Conservation (phyloP, 2,329 filamentous ascomycete species). For the Eurotiales sp. region DNA sequence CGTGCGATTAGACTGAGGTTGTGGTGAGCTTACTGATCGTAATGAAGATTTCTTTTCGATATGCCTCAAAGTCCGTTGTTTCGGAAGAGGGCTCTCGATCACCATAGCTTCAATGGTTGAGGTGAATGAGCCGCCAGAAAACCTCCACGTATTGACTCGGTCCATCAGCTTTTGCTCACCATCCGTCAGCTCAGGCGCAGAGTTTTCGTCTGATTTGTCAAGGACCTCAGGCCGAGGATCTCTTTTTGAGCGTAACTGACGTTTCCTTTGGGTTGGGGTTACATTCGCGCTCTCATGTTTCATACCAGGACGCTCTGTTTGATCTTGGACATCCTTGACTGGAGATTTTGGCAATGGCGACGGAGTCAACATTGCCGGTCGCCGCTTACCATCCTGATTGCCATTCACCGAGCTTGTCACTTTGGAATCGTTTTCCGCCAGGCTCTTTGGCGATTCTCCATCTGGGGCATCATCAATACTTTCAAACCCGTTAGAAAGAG, state of each 20-base stretch:
- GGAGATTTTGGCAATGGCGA: slow-evolving; percentile 4
- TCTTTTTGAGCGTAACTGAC: background rate
- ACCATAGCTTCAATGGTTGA: slow-evolving; percentile 57
- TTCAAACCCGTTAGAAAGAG: slow-evolving; percentile 34
- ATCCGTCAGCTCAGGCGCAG: slow-evolving; percentile 47
- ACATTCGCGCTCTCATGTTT: background rate
- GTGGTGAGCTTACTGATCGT: slow-evolving; percentile 45
- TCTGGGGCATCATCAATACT: slow-evolving; percentile 25
- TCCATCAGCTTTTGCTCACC: slow-evolving; percentile 24
- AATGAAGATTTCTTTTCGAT: slow-evolving; percentile 52
- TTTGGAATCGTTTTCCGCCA: background rate
- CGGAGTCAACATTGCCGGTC: background rate
- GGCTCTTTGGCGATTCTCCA: background rate
- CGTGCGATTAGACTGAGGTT: slow-evolving; percentile 41
- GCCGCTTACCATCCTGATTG: slow-evolving; percentile 3
- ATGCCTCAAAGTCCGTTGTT: slow-evolving; percentile 49
- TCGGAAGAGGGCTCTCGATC: slow-evolving; percentile 47
- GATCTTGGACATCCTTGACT: background rate
- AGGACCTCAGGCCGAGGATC: slow-evolving; percentile 18
- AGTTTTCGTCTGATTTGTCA: slow-evolving; percentile 48
- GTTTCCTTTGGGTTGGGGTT: background rate
- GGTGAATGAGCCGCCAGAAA: slow-evolving; percentile 50
- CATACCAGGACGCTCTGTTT: background rate
- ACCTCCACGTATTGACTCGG: slow-evolving; percentile 34
- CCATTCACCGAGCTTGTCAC: slow-evolving; percentile 16